A percentile compares a stretch with the other conserved stretches of the same genome.
Evolutionary conservation across 495 filamentous ascomycete species (phyloP).

Genomic region (Penicillium daleae): DNA sequence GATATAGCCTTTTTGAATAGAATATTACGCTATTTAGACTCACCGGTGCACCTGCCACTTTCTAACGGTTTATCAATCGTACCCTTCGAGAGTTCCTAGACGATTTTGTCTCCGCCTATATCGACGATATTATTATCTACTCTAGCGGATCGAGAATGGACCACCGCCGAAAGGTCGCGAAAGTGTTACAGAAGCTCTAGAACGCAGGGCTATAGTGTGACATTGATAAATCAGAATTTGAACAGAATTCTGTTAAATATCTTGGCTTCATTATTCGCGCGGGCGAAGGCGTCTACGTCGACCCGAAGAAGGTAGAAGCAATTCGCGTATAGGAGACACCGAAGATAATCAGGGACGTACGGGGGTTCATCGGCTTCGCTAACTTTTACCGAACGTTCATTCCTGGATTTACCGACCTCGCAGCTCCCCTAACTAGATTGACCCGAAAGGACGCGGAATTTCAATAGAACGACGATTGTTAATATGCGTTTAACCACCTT

Average conservation of each 20-base stretch:
- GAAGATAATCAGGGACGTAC: neutral
- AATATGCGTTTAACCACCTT: slow-evolving; percentile 16
- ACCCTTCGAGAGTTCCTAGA: neutral
- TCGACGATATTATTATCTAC: slow-evolving; percentile 6
- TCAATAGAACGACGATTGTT: slow-evolving; percentile 1
- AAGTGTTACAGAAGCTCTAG: slow-evolving; percentile 2
- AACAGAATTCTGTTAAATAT: neutral
- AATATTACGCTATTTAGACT: neutral
- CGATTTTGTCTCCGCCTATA: neutral
- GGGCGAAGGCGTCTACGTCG: neutral
- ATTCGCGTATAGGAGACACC: neutral
- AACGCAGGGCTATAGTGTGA: neutral
- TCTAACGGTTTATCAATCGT: slow-evolving; percentile 1
- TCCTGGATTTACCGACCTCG: neutral
- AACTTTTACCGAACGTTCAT: slow-evolving; percentile 7
- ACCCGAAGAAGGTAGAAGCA: neutral
- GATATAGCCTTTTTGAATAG: neutral
- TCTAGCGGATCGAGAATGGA: neutral
- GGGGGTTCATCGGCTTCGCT: neutral
- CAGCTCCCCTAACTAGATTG: neutral
- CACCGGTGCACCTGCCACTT: neutral
- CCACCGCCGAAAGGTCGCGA: neutral
- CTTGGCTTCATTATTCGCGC: neutral
- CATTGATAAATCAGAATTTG: neutral
- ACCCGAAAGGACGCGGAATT: slow-evolving; percentile 15